phyloP scores from a whole-genome alignment of 2,329 filamentous ascomycete genomes.

The Metarhizium anisopliae region DNA sequence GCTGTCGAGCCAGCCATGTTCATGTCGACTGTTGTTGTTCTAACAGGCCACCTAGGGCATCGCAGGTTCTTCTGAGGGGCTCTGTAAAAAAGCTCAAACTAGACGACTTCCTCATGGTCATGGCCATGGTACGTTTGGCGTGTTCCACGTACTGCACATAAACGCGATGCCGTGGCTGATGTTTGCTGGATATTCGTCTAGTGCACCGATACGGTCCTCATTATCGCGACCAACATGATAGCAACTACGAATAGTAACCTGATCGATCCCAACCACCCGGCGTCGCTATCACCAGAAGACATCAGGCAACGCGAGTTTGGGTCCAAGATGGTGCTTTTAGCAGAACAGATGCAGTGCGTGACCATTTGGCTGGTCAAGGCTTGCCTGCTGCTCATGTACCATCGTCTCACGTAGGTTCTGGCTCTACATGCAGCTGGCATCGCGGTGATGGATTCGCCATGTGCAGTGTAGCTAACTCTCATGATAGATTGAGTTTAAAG shows the following conservation, averaged over 20 bases:
- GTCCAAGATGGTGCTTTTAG: constrained; percentile 54
- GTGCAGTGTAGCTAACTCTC: background rate
- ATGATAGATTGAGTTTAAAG: constrained; percentile 31
- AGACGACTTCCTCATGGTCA: constrained; percentile 41
- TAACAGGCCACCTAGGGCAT: constrained; percentile 17
- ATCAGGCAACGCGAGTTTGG: constrained; percentile 36
- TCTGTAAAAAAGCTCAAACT: constrained; percentile 40
- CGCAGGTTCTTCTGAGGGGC: constrained; percentile 29
- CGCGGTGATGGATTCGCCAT: background rate
- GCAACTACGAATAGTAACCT: constrained; percentile 49
- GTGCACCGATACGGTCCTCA: constrained; percentile 43
- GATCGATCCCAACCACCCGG: constrained; percentile 38
- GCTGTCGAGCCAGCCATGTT: background rate
- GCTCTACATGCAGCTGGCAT: background rate
- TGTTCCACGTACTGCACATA: constrained; percentile 14
- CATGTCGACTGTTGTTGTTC: background rate
- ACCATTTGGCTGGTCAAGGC: constrained; percentile 48
- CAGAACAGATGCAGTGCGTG: constrained; percentile 53
- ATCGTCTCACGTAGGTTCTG: constrained; percentile 38
- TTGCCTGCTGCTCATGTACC: constrained; percentile 49
- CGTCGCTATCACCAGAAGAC: constrained; percentile 31
- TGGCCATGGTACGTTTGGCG: constrained; percentile 31
- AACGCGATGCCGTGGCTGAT: background rate
- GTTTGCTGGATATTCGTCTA: constrained; percentile 9
- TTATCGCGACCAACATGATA: constrained; percentile 46